These are phyloP conservation scores for Chrysosporium queenslandicum DNA, from an alignment of 2,329 filamentous ascomycete genomes.

Conservation along the genomic window DNA sequence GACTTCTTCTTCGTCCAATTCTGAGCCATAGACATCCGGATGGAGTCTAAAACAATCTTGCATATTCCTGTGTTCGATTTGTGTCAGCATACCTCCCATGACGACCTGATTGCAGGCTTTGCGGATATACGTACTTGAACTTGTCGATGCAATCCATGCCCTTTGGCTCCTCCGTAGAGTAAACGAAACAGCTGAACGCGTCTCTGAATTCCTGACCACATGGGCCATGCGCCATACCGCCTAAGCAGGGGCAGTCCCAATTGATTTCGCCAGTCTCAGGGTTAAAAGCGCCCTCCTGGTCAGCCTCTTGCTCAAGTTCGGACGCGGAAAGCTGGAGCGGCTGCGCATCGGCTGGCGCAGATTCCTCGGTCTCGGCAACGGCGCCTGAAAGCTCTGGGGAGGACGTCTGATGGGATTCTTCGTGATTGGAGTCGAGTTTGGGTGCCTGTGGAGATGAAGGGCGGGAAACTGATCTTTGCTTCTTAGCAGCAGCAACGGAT, in stretches of 20 bases:
- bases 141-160: conserved; percentile 96
- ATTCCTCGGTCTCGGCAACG: conserved; percentile 16
- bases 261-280: conserved; percentile 99
- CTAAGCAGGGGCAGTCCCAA: conserved; percentile 97
- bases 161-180: conserved; percentile 87
- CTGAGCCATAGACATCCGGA: conserved; percentile 84
- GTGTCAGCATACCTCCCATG: background rate
- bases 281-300: conserved; percentile 87
- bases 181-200: conserved; percentile 98
- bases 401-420: conserved; percentile 10
- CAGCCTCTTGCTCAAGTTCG: conserved; percentile 68
- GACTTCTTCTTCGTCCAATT: conserved; percentile 64
- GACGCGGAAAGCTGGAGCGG: conserved; percentile 29
- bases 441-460: conserved; percentile 15
- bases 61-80: conserved; percentile 61
- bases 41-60: conserved; percentile 92
- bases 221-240: conserved; percentile 92
- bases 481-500: conserved; percentile 12
- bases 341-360: conserved; percentile 8
- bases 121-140: conserved; percentile 63
- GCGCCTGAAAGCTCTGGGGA: conserved; percentile 18
- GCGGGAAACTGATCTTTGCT: conserved; percentile 10
- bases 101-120: background rate
- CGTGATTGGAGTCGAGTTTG: conserved; percentile 15
- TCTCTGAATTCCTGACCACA: conserved; percentile 92